Percentiles rank a stretch among this genome's conserved stretches.
phyloP scores from a whole-genome alignment of 345 rosid genomes.

The Iberis pinnata region DNA sequence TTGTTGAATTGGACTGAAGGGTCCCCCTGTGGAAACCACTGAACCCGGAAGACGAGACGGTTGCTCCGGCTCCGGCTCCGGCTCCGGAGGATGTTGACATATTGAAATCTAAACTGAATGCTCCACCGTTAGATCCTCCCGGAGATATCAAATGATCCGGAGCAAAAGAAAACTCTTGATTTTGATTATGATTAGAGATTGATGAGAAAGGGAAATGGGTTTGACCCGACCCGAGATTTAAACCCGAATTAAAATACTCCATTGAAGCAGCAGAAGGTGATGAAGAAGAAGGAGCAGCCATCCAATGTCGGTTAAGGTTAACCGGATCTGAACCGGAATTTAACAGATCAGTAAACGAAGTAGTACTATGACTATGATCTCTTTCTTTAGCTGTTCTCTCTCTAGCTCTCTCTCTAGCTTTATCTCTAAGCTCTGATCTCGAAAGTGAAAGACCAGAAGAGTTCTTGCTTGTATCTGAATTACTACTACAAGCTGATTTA shows the following conservation, averaged over 20 bases:
- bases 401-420: conserved; percentile 74
- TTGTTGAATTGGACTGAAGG: conserved; percentile 99
- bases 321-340: conserved; percentile 52
- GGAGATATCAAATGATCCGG: conserved; percentile 70
- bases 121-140: conserved; percentile 44
- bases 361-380: conserved; percentile 32
- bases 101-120: conserved; percentile 72
- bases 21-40: conserved; percentile 99
- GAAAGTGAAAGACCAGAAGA: conserved; percentile 71
- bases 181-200: conserved; percentile 26
- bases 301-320: conserved; percentile 46
- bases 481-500: conserved; percentile 92
- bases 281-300: conserved; percentile 31
- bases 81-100: conserved; percentile 47
- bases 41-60: no score
- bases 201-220: conserved; percentile 30
- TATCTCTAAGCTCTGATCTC: conserved; percentile 60
- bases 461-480: conserved; percentile 89
- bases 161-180: conserved; percentile 63
- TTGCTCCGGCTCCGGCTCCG: conserved; percentile 44
- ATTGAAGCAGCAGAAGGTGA: conserved; percentile 34
- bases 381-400: conserved; percentile 81
- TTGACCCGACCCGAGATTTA: conserved; percentile 40
- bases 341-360: conserved; percentile 79
- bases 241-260: conserved; percentile 57